These are phyloP conservation scores for Cladophialophora yegresii DNA, from an alignment of 2,329 filamentous ascomycete species.

Conservation along the genomic window DNA sequence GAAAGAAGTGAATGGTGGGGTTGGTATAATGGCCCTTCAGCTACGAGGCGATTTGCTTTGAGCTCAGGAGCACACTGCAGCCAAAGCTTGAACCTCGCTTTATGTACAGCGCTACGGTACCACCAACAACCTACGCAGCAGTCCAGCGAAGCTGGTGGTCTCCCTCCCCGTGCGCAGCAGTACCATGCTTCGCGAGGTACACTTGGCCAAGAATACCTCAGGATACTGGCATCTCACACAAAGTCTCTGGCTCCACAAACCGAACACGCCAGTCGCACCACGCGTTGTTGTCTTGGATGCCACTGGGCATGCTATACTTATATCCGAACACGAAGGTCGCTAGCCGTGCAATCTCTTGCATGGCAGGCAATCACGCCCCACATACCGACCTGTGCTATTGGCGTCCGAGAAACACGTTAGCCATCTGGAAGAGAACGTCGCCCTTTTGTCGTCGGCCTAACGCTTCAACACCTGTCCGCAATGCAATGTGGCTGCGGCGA, in stretches of 20 bases:
- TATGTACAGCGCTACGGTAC: neutral
- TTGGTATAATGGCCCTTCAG: neutral
- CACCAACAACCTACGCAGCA: neutral
- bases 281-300: neutral
- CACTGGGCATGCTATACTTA: neutral
- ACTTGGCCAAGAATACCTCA: neutral
- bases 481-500: neutral
- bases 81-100: neutral
- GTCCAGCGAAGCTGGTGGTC: neutral
- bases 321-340: neutral
- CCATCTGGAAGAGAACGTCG: neutral
- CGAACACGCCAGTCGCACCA: neutral
- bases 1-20: neutral
- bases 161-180: neutral
- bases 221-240: neutral
- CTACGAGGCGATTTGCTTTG: neutral
- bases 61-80: neutral
- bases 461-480: neutral
- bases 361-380: neutral
- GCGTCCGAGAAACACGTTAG: neutral
- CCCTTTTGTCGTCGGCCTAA: neutral
- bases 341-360: neutral
- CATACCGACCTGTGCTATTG: neutral
- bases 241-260: neutral
- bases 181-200: neutral